Conservation (phyloP, 768 basidiomycete species). For the Russula abietina region DNA sequence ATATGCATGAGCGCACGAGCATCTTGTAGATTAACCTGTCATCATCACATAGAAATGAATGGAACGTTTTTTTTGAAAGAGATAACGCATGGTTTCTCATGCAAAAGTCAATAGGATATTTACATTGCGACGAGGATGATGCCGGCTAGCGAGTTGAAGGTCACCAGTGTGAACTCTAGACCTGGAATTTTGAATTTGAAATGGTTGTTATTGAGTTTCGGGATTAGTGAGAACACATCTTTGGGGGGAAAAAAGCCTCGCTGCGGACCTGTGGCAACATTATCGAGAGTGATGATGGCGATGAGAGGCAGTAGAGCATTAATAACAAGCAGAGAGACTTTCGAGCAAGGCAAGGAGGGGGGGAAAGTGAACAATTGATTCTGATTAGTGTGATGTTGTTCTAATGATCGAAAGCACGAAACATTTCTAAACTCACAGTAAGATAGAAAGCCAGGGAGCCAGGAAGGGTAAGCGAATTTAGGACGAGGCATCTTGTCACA, state of each 20-base stretch:
- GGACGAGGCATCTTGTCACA: constrained; percentile 19
- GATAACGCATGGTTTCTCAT: neutral
- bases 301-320: constrained; percentile 7
- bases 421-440: constrained; percentile 6
- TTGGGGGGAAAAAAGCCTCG: neutral
- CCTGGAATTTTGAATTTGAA: neutral
- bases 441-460: neutral
- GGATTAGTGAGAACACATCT: neutral
- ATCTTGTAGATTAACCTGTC: constrained; percentile 10
- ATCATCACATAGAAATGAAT: neutral
- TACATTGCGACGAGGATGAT: constrained; percentile 6
- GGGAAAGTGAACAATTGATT: neutral
- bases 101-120: no score
- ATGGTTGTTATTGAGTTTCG: neutral
- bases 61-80: neutral
- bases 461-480: neutral
- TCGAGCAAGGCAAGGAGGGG: neutral
- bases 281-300: neutral
- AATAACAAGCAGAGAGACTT: constrained; percentile 7
- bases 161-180: constrained; percentile 3
- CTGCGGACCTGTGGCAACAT: constrained; percentile 1
- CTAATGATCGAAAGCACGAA: neutral
- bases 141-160: neutral
- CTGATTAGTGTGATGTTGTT: neutral
- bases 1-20: constrained; percentile 6